phyloP scores from a whole-genome alignment of 2,329 filamentous ascomycete genomes.

The Neofusicoccum umdonicola region DNA sequence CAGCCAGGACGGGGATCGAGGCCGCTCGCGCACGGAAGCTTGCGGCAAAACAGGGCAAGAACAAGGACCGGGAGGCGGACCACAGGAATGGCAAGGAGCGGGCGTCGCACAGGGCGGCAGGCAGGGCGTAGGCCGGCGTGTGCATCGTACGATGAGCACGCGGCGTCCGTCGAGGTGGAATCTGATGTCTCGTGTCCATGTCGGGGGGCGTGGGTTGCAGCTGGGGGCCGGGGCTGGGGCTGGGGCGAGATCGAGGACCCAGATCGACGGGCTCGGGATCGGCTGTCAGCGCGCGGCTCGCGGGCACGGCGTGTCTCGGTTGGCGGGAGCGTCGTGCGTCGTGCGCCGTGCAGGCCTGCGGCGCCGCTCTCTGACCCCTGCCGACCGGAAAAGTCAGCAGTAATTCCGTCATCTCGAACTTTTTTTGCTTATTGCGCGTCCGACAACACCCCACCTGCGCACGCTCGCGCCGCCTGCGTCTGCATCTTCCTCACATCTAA shows the following conservation, averaged over 20 bases:
- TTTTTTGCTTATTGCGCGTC: conserved; percentile 10
- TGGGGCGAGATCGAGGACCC: neutral
- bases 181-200: neutral
- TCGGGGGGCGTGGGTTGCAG: neutral
- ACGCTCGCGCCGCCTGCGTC: neutral
- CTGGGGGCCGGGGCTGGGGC: neutral
- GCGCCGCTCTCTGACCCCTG: conserved; percentile 8
- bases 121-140: neutral
- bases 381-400: conserved; percentile 14
- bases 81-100: conserved; percentile 24
- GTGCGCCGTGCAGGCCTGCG: neutral
- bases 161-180: neutral
- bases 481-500: neutral
- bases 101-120: neutral
- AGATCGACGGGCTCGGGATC: neutral
- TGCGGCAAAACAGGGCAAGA: conserved; percentile 41
- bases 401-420: conserved; percentile 6
- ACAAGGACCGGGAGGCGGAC: conserved; percentile 23
- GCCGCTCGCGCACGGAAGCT: conserved; percentile 58
- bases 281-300: neutral
- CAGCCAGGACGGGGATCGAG: conserved; percentile 43
- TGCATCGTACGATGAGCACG: conserved; percentile 7
- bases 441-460: neutral
- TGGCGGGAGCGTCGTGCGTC: neutral
- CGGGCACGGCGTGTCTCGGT: neutral